phyloP scores from a whole-genome alignment of 495 filamentous ascomycete genomes.

The Copromyces sp. region DNA sequence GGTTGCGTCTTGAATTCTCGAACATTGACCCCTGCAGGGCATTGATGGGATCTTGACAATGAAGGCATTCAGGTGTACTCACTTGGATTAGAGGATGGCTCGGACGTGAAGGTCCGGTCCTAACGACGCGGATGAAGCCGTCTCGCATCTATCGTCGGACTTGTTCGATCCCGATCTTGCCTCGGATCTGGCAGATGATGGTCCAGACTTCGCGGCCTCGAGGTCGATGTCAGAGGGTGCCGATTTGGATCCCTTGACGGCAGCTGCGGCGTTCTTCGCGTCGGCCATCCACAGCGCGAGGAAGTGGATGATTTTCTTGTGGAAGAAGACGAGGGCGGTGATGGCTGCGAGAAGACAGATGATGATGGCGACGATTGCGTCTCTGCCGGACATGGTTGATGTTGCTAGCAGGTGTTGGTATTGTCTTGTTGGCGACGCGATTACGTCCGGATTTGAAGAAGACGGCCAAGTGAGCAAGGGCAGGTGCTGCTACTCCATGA shows the following conservation, averaged over 20 bases:
- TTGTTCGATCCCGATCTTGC: neutral
- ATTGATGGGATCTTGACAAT: neutral
- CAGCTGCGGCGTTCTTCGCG: neutral
- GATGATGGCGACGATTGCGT: conserved; percentile 8
- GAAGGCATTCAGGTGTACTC: neutral
- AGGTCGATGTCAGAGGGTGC: neutral
- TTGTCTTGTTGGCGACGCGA: neutral
- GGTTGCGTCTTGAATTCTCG: neutral
- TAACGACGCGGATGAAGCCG: neutral
- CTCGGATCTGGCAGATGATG: neutral
- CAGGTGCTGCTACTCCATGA: neutral
- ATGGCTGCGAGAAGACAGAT: conserved; percentile 4
- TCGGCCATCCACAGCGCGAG: neutral
- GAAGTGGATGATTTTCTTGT: conserved; percentile 2
- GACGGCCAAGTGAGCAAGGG: neutral
- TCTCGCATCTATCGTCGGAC: neutral
- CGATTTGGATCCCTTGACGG: neutral
- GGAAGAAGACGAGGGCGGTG: conserved; percentile 2
- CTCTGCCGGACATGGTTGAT: conserved; percentile 1
- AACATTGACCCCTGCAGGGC: neutral
- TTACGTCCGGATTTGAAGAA: neutral
- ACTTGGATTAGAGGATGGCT: neutral
- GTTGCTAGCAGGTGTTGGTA: neutral
- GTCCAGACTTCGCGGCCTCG: neutral
- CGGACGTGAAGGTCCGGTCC: neutral